These are phyloP conservation scores for Durusdinium trenchii DNA, from an alignment of 73 alveolate genomes.

Conservation along the genomic window DNA sequence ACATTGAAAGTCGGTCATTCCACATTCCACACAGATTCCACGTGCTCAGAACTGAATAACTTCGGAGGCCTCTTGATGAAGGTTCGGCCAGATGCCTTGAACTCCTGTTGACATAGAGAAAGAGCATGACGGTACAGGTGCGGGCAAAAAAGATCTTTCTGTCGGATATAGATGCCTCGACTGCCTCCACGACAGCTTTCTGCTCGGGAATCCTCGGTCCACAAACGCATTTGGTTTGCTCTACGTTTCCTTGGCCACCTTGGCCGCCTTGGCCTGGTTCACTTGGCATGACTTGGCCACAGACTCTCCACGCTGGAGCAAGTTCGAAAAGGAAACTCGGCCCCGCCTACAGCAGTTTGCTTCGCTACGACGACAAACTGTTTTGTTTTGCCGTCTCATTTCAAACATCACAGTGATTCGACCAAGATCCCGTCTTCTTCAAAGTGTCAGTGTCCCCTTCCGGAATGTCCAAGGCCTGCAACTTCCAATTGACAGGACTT, in stretches of 20 bases:
- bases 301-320: conserved; percentile 86
- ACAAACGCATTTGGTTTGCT: not conserved
- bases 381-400: no score
- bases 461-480: conserved; percentile 41
- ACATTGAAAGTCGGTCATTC: no score
- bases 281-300: not conserved
- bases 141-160: not conserved
- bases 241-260: not conserved
- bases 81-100: conserved; percentile 71
- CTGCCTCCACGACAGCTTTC: conserved; percentile 61
- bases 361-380: not conserved
- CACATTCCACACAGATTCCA: no score
- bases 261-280: not conserved
- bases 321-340: conserved; percentile 55
- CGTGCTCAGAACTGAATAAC: no score
- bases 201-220: conserved; percentile 65
- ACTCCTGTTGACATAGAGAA: no score
- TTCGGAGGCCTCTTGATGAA: conserved; percentile 71
- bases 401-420: no score
- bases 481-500: not conserved
- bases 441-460: conserved; percentile 33
- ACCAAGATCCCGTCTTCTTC: not conserved
- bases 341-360: conserved; percentile 62
- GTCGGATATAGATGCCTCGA: conserved; percentile 19
- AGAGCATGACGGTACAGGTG: no score